Evolutionary conservation across 352 stramenopile species (phyloP).

Genomic region (Plasmopara halstedii): DNA sequence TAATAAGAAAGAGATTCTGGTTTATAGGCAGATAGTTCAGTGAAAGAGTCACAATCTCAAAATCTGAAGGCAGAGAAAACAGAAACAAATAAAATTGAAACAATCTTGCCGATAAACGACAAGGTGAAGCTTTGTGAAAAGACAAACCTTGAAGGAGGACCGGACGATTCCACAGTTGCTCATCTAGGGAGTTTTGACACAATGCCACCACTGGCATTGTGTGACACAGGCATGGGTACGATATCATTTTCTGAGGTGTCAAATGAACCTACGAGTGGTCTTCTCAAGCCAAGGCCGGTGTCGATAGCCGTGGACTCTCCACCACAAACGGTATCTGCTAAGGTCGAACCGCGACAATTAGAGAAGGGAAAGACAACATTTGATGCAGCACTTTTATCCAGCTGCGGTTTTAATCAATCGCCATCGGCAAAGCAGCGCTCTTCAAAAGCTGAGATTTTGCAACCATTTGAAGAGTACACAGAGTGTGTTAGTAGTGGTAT

Average conservation of each 20-base stretch:
- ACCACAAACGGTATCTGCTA: background rate
- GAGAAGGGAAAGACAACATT: background rate
- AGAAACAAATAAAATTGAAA: background rate
- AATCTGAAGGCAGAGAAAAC: background rate
- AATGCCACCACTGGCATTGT: background rate
- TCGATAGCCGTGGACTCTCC: background rate
- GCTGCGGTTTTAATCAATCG: slow-evolving; percentile 9
- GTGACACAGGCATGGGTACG: background rate
- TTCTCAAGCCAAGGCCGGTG: background rate
- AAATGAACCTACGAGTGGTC: background rate
- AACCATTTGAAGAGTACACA: slow-evolving; percentile 3
- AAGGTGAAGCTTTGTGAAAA: background rate
- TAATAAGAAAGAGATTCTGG: background rate
- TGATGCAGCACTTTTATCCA: background rate
- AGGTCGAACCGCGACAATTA: background rate
- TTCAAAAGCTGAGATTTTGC: background rate
- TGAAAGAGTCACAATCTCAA: background rate
- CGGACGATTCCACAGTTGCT: background rate
- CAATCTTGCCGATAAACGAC: background rate
- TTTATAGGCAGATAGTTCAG: background rate
- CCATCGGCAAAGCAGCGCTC: background rate
- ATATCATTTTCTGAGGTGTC: background rate
- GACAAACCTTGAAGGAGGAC: background rate
- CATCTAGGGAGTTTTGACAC: background rate
- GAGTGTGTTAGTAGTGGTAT: background rate